A percentile compares a stretch with the other conserved stretches of the same genome.
Conservation (phyloP, 305 asterid genomes). For the Solanum chacoense region DNA sequence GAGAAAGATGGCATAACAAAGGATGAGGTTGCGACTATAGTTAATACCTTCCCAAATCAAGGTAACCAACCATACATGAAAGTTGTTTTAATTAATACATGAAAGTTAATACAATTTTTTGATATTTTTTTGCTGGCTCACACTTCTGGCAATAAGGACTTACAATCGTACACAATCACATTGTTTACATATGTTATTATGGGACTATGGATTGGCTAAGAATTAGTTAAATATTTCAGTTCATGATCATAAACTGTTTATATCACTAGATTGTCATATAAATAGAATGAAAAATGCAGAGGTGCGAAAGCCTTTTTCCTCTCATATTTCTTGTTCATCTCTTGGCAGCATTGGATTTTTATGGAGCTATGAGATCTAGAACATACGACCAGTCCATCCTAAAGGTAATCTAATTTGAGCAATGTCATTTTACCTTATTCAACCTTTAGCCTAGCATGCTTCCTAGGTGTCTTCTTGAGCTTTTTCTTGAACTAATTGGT, state of each 20-base stretch:
- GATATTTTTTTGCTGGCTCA: neutral
- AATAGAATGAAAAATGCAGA: neutral
- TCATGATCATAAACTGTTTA: neutral
- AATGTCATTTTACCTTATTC: neutral
- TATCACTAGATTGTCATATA: neutral
- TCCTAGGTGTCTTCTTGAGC: neutral
- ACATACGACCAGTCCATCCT: slow-evolving; percentile 76
- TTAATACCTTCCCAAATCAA: slow-evolving; percentile 74
- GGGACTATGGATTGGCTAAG: neutral
- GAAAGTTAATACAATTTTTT: neutral
- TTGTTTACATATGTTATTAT: neutral
- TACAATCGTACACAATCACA: neutral
- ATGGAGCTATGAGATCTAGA: slow-evolving; percentile 88
- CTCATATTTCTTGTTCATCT: slow-evolving; percentile 7
- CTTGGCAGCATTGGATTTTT: slow-evolving; percentile 79
- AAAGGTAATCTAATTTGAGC: slow-evolving; percentile 33
- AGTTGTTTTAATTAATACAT: neutral
- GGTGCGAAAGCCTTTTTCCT: neutral
- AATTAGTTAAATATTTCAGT: neutral
- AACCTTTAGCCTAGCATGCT: neutral
- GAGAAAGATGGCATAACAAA: slow-evolving; percentile 73
- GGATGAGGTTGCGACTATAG: slow-evolving; percentile 51
- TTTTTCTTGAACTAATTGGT: neutral
- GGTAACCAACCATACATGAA: slow-evolving; percentile 25
- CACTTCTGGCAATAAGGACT: neutral